Evolutionary conservation across 345 rosid species (phyloP), one percentile per base, ranked within the genome.

Genomic region (Rhizophora mangle): DNA sequence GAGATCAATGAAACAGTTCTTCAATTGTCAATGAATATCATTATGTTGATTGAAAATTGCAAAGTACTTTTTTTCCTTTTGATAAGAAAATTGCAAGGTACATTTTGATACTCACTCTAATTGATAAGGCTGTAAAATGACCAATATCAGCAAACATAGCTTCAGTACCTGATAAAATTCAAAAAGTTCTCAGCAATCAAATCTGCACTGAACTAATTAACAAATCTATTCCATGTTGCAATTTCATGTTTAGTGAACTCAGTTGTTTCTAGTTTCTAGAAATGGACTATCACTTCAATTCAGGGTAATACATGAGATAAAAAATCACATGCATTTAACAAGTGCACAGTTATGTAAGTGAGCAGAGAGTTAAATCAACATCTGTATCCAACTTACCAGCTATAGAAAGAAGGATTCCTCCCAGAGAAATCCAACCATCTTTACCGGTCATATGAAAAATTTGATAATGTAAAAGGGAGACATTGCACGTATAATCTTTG

Each of bases 141-240:
- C 98, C 98, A 80, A 93, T 88, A 81, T 91, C 91, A 29, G 98
- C 94, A 78, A 85, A 91, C 94, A 93, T 93, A 68, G 98, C 98
- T 85, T 89, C 97, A 68, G 97, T 83, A 68, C 98, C 98, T 93
- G 89, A 66, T 75, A 68, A 81, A 60, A 75, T 72, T 64, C 77
- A 70, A 68, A 7, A 78, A 76, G 21, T 27, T 70, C 22, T 73
- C 49, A 67, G 20, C 31, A 65, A 31, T 60, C 43, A 60, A n/a
- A 10, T 64, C 15, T 65, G 32, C 20, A 39, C 21, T 15, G 18
- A 13, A 43, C 49, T 57, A 18, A 8, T 34, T n/a, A 52, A 57
- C 19, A 36, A 36, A 39, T 56, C 9, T 32, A 24, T 64, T 72
- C 47, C 71, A 46, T 22, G 8, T 43, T 10, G 29, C 60, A 22